Conservation (phyloP, 331 rosid species). For the Pyracantha coccinea region DNA sequence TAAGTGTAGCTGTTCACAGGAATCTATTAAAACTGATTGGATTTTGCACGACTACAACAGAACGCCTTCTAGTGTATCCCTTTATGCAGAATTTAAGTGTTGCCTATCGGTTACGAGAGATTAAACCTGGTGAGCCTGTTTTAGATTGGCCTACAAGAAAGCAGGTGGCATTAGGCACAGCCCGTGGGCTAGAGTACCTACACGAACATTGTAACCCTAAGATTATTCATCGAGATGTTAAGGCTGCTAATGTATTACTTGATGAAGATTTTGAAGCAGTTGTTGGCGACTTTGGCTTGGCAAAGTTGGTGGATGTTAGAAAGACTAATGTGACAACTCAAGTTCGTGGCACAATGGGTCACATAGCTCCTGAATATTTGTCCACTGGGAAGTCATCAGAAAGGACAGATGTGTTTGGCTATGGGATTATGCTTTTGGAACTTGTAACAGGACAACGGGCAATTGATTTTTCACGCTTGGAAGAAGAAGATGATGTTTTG, state of each 20-base stretch:
- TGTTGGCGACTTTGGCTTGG: slow-evolving; percentile 91
- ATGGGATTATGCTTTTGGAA: slow-evolving; percentile 88
- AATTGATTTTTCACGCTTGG: slow-evolving; percentile 85
- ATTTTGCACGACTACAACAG: slow-evolving; percentile 84
- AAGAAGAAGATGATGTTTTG: slow-evolving; percentile 87
- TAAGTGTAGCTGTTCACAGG: slow-evolving; percentile 87
- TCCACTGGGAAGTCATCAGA: slow-evolving; percentile 92
- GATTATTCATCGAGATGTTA: slow-evolving; percentile 95
- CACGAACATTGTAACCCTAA: slow-evolving; percentile 97
- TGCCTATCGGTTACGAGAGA: slow-evolving; percentile 77
- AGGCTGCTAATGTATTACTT: slow-evolving; percentile 89
- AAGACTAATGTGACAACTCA: slow-evolving; percentile 89
- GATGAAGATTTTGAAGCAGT: slow-evolving; percentile 95
- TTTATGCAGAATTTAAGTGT: slow-evolving; percentile 95
- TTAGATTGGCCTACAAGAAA: slow-evolving; percentile 82
- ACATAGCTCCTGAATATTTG: slow-evolving; percentile 93
- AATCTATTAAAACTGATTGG: slow-evolving; percentile 82
- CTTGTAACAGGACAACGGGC: slow-evolving; percentile 93
- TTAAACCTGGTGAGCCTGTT: slow-evolving; percentile 66
- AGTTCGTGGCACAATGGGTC: slow-evolving; percentile 97
- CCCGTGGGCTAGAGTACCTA: slow-evolving; percentile 90
- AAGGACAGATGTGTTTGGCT: slow-evolving; percentile 93
- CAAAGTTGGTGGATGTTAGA: slow-evolving; percentile 90
- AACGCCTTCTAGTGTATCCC: slow-evolving; percentile 88
- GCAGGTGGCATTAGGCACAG: slow-evolving; percentile 81